A percentile compares a stretch with the other conserved stretches of the same genome.
Conservation (phyloP, 2,329 filamentous ascomycete genomes). For the Sporothrix pseudoabietina region DNA sequence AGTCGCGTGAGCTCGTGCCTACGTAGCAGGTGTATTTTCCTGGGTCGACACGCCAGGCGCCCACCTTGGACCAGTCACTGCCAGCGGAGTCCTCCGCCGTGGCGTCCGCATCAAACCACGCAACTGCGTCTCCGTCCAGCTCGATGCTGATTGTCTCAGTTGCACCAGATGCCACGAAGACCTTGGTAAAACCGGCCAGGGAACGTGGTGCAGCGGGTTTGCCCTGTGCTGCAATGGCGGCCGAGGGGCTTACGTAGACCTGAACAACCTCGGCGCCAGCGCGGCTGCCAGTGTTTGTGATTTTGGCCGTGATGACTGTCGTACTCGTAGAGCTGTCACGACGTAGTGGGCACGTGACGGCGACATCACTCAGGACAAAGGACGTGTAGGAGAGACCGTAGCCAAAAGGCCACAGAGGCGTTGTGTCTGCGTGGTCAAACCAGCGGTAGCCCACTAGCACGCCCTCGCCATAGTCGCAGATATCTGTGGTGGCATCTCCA, state of each 20-base stretch:
- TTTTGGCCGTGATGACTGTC: constrained; percentile 44
- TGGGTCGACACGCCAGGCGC: constrained; percentile 32
- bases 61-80: neutral
- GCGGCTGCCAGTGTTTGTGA: constrained; percentile 28
- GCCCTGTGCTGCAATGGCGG: neutral
- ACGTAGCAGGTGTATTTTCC: constrained; percentile 32
- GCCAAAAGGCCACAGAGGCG: constrained; percentile 39
- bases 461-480: constrained; percentile 71
- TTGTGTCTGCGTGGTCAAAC: constrained; percentile 57
- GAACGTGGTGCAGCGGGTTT: constrained; percentile 26
- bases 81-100: neutral
- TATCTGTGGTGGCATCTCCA: constrained; percentile 57
- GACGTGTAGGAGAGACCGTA: constrained; percentile 30
- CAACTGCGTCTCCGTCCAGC: constrained; percentile 5
- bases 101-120: constrained; percentile 32
- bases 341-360: constrained; percentile 36
- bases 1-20: constrained; percentile 31
- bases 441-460: constrained; percentile 73
- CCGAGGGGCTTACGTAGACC: constrained; percentile 29
- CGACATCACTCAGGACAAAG: constrained; percentile 51
- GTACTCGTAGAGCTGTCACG: constrained; percentile 48
- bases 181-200: constrained; percentile 33
- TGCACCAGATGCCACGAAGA: constrained; percentile 19
- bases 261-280: constrained; percentile 32
- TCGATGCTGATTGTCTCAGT: neutral